Evolutionary conservation across 768 basidiomycete genomes (phyloP).

Genomic region (Mycena vitilis): DNA sequence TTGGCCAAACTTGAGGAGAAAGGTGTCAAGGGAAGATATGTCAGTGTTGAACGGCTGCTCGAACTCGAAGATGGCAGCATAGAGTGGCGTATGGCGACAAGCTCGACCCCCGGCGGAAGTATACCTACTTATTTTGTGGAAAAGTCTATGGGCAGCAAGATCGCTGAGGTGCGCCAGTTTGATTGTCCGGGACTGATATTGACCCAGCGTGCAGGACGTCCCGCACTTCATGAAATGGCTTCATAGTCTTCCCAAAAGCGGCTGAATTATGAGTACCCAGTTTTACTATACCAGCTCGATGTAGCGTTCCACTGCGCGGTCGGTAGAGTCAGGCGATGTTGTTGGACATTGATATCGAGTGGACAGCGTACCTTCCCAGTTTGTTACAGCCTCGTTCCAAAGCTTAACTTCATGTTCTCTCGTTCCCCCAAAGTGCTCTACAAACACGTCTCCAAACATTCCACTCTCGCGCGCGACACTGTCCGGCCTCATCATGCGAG

Average conservation of each 20-base stretch:
- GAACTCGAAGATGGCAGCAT: slow-evolving; percentile 72
- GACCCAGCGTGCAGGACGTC: slow-evolving; percentile 64
- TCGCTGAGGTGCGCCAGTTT: slow-evolving; percentile 62
- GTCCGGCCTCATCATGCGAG: slow-evolving; percentile 78
- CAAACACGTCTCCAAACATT: slow-evolving; percentile 88
- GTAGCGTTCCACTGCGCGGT: slow-evolving; percentile 78
- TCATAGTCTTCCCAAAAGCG: slow-evolving; percentile 45
- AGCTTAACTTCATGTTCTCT: slow-evolving; percentile 88
- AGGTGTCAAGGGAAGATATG: slow-evolving; percentile 75
- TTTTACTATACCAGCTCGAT: slow-evolving; percentile 70
- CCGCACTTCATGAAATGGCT: slow-evolving; percentile 80
- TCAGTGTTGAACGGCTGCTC: slow-evolving; percentile 72
- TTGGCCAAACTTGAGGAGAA: slow-evolving; percentile 72
- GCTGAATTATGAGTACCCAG: slow-evolving; percentile 1
- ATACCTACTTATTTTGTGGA: slow-evolving; percentile 77
- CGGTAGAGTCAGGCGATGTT: slow-evolving; percentile 27
- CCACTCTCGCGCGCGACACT: slow-evolving; percentile 84
- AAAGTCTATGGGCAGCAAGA: slow-evolving; percentile 68
- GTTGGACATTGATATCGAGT: slow-evolving; percentile 4
- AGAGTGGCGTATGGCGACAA: slow-evolving; percentile 87
- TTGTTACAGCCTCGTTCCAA: slow-evolving; percentile 92
- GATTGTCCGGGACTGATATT: neutral
- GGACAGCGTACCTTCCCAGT: slow-evolving; percentile 84
- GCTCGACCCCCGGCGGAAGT: slow-evolving; percentile 75
- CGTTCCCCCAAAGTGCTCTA: slow-evolving; percentile 97